Evolutionary conservation across 805 yeast species (phyloP), one percentile per base, ranked within the genome.

Genomic region (Barnettozyma pratensis): DNA sequence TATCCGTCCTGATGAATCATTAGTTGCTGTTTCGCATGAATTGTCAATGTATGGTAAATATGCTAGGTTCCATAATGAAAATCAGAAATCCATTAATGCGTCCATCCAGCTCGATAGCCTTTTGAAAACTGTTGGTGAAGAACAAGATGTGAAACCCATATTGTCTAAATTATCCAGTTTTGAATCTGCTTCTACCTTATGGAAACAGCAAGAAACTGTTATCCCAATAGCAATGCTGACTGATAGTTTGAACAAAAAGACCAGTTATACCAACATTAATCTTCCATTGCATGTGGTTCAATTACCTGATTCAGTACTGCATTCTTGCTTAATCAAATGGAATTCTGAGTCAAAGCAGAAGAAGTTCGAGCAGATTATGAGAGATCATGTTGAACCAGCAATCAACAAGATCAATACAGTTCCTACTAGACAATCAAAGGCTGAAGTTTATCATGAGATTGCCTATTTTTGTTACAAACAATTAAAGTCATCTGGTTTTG

Each of bases 391-490:
- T 14, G 66, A 71, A 6, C 75, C 58, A 40, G 47, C 65, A 10
- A 44, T 61, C 5, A n/a, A 25, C 1, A 34, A 37, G 7, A 53
- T 53, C 8, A 37, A 30, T 4, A 51, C 52, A 2, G 54, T 56
- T 5, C 28, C 50, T 5, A 58, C 60, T 5, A 49, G 45, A 11
- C 58, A 59, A 2, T 67, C 65, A 32, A 59, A 65, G 39, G 78
- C 82, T 0, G 63, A 68, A 35, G 74, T 82, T 6, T 84, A 64
- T 58, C 83, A 78, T 51, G 70, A 73, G 3, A 74, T 85, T 55
- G 97, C 91, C 0, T 69, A 73, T 31, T 90, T 90, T 59, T 86
- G 96, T 61, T 85, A 85, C 56, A 65, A 70, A 6, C 91, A 87
- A 56, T 65, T 76, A 30, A 74, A 76, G 52, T 72, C 76, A 5